A percentile compares a stretch with the other conserved stretches of the same genome.
phyloP scores from a whole-genome alignment of 2,329 filamentous ascomycete genomes.

The Bisporella sp. region DNA sequence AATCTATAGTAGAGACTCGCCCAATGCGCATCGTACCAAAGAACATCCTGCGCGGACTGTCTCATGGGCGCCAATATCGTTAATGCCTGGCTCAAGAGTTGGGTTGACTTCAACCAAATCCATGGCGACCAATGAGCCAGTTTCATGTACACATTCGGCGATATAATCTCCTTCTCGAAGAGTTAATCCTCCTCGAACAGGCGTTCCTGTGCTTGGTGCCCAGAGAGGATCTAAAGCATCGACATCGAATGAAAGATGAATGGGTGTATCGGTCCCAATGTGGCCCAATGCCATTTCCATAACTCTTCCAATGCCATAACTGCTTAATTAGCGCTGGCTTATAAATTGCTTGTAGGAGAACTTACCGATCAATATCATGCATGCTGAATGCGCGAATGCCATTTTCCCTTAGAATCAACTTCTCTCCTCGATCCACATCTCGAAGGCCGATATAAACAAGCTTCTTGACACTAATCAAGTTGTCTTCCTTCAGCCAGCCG shows the following conservation, averaged over 20 bases:
- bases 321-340: constrained; percentile 27
- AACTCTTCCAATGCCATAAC: constrained; percentile 87
- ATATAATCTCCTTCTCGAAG: constrained; percentile 96
- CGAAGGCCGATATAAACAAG: constrained; percentile 94
- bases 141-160: constrained; percentile 78
- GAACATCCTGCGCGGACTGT: constrained; percentile 89
- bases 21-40: constrained; percentile 82
- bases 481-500: constrained; percentile 77
- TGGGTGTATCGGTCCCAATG: constrained; percentile 89
- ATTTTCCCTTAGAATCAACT: constrained; percentile 80
- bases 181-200: constrained; percentile 87
- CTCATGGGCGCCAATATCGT: constrained; percentile 63
- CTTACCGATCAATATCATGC: constrained; percentile 90
- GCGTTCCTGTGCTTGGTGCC: constrained; percentile 92
- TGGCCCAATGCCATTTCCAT: constrained; percentile 98
- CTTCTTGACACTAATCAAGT: constrained; percentile 67
- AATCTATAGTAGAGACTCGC: constrained; percentile 74
- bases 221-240: constrained; percentile 94
- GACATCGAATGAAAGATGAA: constrained; percentile 95
- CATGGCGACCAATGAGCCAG: constrained; percentile 70
- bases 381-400: constrained; percentile 96
- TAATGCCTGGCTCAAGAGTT: constrained; percentile 50
- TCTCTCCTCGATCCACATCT: constrained; percentile 91
- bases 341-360: constrained; percentile 1
- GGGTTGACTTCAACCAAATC: constrained; percentile 82